phyloP scores from a whole-genome alignment of 1,284 basidiomycete genomes.

The Sanghuangporus sanghuang region DNA sequence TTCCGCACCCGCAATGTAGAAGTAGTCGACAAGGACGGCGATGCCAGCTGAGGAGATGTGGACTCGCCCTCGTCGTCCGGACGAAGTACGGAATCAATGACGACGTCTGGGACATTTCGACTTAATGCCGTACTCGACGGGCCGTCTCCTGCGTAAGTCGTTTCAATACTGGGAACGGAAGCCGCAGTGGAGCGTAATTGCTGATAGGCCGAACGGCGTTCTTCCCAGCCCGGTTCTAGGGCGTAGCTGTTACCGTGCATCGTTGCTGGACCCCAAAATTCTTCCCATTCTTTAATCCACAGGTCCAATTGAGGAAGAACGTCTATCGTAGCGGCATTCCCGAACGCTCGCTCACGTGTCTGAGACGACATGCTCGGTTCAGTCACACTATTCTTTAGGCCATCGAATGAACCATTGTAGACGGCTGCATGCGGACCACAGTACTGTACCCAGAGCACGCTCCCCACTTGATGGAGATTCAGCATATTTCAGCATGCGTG shows the following conservation, averaged over 20 bases:
- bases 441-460: constrained; percentile 16
- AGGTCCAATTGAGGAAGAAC: constrained; percentile 11
- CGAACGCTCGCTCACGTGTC: neutral
- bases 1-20: constrained; percentile 20
- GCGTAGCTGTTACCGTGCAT: neutral
- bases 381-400: neutral
- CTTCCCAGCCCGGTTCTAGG: neutral
- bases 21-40: constrained; percentile 17
- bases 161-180: neutral
- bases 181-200: neutral
- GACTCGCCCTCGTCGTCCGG: neutral
- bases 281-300: constrained; percentile 18
- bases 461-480: constrained; percentile 7
- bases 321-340: neutral
- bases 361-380: neutral
- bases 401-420: neutral
- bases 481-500: neutral
- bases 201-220: neutral
- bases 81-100: constrained; percentile 10
- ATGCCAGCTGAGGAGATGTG: constrained; percentile 14
- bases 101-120: constrained; percentile 12
- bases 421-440: constrained; percentile 14
- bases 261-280: constrained; percentile 16
- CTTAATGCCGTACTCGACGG: neutral
- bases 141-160: neutral